phyloP scores from a whole-genome alignment of 148 eudicot genomes.

The Spergularia marina region DNA sequence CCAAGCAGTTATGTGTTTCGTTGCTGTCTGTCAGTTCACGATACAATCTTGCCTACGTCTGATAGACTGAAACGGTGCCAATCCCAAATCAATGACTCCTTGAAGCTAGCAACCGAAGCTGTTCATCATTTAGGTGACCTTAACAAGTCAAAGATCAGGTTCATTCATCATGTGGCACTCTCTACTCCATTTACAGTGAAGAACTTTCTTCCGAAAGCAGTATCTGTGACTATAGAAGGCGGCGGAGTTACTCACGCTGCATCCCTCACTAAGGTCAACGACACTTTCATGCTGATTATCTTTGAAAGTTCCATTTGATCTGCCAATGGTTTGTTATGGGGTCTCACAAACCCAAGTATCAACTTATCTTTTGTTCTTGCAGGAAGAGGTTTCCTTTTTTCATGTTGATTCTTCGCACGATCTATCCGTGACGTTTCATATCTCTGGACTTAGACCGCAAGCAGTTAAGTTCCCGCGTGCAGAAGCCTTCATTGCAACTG shows the following conservation, averaged over 20 bases:
- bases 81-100: slow-evolving; percentile 27
- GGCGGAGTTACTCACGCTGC: slow-evolving; percentile 60
- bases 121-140: slow-evolving; percentile 26
- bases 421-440: slow-evolving; percentile 52
- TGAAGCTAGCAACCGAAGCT: slow-evolving; percentile 34
- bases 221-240: slow-evolving; percentile 72
- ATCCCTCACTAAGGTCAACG: slow-evolving; percentile 63
- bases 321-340: slow-evolving; percentile 5
- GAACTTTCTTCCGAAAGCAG: slow-evolving; percentile 67
- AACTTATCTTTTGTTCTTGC: slow-evolving; percentile 22
- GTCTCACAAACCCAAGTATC: not conserved
- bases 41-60: slow-evolving; percentile 55
- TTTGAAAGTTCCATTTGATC: not conserved
- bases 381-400: slow-evolving; percentile 82
- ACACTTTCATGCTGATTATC: slow-evolving; percentile 7
- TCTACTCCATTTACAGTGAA: slow-evolving; percentile 70
- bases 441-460: slow-evolving; percentile 69
- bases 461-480: slow-evolving; percentile 74
- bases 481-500: slow-evolving; percentile 65
- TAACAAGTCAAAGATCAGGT: slow-evolving; percentile 48
- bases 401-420: slow-evolving; percentile 96
- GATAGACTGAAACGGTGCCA: slow-evolving; percentile 35
- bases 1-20: slow-evolving; percentile 91
- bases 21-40: slow-evolving; percentile 79
- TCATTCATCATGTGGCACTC: slow-evolving; percentile 66